phyloP scores from a whole-genome alignment of 768 basidiomycete species.

The Mycena belliarum region DNA sequence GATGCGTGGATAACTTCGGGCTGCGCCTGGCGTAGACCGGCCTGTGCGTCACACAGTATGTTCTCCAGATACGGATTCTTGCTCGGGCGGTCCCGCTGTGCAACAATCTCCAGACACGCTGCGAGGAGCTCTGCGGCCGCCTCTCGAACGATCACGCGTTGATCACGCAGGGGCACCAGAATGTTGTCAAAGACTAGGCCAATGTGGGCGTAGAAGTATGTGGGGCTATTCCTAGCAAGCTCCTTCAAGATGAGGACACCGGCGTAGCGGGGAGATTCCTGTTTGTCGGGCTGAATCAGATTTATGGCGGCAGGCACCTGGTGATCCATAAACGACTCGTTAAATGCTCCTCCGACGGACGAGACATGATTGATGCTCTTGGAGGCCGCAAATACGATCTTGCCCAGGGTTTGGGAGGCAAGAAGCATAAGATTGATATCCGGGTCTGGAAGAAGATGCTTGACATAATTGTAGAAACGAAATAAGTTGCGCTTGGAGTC shows the following conservation, averaged over 20 bases:
- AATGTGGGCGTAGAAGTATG: constrained; percentile 87
- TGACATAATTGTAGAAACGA: constrained; percentile 91
- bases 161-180: constrained; percentile 85
- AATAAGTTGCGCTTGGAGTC: constrained; percentile 81
- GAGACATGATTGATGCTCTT: constrained; percentile 44
- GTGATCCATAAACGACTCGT: constrained; percentile 86
- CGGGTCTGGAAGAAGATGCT: constrained; percentile 85
- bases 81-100: constrained; percentile 66
- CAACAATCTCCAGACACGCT: constrained; percentile 87
- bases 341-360: constrained; percentile 80
- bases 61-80: constrained; percentile 69
- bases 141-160: constrained; percentile 87
- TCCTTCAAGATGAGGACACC: constrained; percentile 94
- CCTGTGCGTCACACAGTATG: constrained; percentile 88
- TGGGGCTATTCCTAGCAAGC: constrained; percentile 85
- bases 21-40: constrained; percentile 74
- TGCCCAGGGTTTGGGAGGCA: constrained; percentile 89
- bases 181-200: constrained; percentile 90
- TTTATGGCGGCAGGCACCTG: constrained; percentile 86
- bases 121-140: constrained; percentile 93
- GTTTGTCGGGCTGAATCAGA: constrained; percentile 74
- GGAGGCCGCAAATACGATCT: constrained; percentile 44
- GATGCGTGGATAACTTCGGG: constrained; percentile 94
- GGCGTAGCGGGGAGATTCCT: constrained; percentile 86
- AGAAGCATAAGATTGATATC: constrained; percentile 94